Conservation (phyloP, 306 rosid genomes). For the Sechiopsis laciniata region DNA sequence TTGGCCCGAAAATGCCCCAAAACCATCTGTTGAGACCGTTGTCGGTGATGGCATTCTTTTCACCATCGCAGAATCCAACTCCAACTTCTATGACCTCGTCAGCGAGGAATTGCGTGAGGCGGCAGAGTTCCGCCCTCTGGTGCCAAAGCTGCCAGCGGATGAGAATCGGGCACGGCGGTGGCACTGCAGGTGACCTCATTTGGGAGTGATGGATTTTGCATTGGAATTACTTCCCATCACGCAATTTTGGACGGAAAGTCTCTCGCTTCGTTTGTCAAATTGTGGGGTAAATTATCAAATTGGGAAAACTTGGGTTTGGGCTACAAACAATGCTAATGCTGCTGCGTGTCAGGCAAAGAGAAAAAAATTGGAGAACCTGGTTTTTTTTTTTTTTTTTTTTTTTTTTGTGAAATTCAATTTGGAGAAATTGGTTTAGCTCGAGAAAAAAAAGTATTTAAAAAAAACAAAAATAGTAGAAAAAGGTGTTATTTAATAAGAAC, state of each 20-base stretch:
- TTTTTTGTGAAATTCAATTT: too few relatives aligned
- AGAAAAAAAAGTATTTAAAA: too few relatives aligned
- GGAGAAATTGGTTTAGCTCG: too few relatives aligned
- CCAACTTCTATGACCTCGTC: conserved; percentile 19
- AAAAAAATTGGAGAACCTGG: too few relatives aligned
- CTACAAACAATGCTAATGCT: too few relatives aligned
- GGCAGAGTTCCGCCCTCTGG: conserved; percentile 16
- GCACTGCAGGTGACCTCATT: conserved; percentile 31
- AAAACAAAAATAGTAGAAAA: too few relatives aligned
- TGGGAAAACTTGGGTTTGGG: too few relatives aligned
- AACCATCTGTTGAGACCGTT: conserved; percentile 19
- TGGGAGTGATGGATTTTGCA: conserved; percentile 18
- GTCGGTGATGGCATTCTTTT: conserved; percentile 23
- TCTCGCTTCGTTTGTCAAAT: background rate
- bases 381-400: too few relatives aligned
- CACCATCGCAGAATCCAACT: conserved; percentile 19
- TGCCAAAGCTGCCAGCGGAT: conserved; percentile 8
- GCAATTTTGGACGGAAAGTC: background rate
- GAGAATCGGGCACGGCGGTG: conserved; percentile 21
- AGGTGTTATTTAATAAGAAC: too few relatives aligned
- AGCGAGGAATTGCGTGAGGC: conserved; percentile 9
- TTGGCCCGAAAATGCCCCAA: conserved; percentile 25
- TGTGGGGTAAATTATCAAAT: too few relatives aligned
- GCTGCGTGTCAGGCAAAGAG: too few relatives aligned
- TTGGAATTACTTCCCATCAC: conserved; percentile 28